Evolutionary conservation across 2,329 filamentous ascomycete genomes (phyloP), one percentile per base, ranked within the genome.

Genomic region (Pezicula rhizophila): DNA sequence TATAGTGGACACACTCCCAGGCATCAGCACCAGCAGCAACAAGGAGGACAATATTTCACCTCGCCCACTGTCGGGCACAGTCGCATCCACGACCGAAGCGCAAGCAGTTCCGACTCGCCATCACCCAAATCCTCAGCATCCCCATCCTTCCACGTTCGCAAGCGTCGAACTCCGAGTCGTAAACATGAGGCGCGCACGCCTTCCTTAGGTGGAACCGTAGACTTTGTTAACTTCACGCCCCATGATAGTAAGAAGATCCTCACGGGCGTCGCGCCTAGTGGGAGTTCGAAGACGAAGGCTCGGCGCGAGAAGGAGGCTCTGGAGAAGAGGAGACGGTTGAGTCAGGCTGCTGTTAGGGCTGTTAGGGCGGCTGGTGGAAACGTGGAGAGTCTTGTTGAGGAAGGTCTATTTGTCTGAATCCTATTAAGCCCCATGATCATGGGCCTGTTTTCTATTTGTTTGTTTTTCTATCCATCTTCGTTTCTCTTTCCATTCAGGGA

Each of bases 271-370:
- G 93, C 93, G 41, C 92, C 92, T 1, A 91, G 85, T 56, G 93
- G 93, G 8, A 90, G 84, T 58, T 87, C 82, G 57, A 97, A 97
- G 78, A 97, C 93, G 8, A 96, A 96, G 66, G 89, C 89, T n/a
- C 73, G 90, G 48, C 74, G 93, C 45, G 92, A 97, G 67, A 87
- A 89, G 66, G 92, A 96, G 70, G 89, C 89, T 2, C 75, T 79
- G 46, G 92, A 96, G 62, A 84, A 85, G 68, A 75, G 87, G 59
- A 71, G 84, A 57, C 76, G 78, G 63, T 64, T 91, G 48, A 84
- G 78, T 60, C 80, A 87, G 65, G 81, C 82, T 7, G 83, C 86
- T 26, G 69, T 85, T 54, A 80, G 80, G 65, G 85, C 84, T 8
- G 80, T 90, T 0, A 72, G 79, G 48, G 85, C 83, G 10, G 85